phyloP scores from a whole-genome alignment of 441 rosid genomes.

The Melastoma candidum region DNA sequence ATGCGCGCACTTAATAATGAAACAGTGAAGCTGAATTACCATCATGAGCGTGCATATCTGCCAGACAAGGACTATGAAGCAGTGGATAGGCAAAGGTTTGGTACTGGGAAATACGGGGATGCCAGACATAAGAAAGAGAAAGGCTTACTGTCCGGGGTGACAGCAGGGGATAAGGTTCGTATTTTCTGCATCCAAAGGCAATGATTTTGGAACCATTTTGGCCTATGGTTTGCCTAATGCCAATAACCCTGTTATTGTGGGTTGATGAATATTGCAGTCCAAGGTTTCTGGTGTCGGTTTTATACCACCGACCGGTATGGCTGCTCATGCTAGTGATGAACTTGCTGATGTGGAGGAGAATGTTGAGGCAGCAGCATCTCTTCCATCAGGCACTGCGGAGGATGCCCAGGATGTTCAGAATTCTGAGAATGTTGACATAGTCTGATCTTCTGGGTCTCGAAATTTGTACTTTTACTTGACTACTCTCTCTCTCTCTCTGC shows the following conservation, averaged over 20 bases:
- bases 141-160: conserved; percentile 24
- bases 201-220: too few species aligned
- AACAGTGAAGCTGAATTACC: conserved; percentile 20
- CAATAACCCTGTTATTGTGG: background rate
- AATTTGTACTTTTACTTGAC: too few species aligned
- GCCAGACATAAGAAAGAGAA: conserved; percentile 44
- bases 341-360: conserved; percentile 37
- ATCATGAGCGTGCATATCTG: conserved; percentile 30
- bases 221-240: too few species aligned
- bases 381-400: conserved; percentile 15
- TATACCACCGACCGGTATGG: conserved; percentile 62
- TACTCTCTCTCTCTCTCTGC: too few species aligned
- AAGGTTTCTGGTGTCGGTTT: conserved; percentile 23
- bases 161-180: conserved; percentile 43
- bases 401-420: background rate
- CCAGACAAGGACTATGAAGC: conserved; percentile 15
- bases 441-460: too few species aligned
- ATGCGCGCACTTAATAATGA: too few species aligned
- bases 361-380: conserved; percentile 12
- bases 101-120: conserved; percentile 27
- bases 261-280: conserved; percentile 17
- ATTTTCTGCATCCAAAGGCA: background rate
- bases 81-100: conserved; percentile 20
- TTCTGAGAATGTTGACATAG: too few species aligned
- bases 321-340: conserved; percentile 48